These are phyloP conservation scores for Leccinum subgranulosum DNA, from an alignment of 768 basidiomycete genomes.

Conservation along the genomic window DNA sequence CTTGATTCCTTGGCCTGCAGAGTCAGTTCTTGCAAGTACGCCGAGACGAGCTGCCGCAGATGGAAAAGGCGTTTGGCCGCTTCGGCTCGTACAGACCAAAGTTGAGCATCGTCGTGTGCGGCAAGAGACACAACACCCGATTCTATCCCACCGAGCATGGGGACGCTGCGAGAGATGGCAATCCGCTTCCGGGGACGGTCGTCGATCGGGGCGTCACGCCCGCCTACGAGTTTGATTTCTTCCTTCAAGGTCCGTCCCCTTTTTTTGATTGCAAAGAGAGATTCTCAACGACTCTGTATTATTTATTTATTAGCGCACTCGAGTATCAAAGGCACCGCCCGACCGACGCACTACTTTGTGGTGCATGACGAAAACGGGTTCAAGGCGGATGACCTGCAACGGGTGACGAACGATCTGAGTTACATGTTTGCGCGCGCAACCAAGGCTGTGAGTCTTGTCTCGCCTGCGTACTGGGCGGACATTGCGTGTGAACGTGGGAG, in stretches of 20 bases:
- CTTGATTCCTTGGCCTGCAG: slow-evolving; percentile 16
- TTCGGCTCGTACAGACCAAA: slow-evolving; percentile 44
- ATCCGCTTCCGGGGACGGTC: slow-evolving; percentile 52
- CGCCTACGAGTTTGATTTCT: slow-evolving; percentile 54
- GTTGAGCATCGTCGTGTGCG: slow-evolving; percentile 52
- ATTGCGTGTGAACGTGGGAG: slow-evolving; percentile 52
- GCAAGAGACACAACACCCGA: slow-evolving; percentile 55
- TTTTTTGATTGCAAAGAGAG: neutral
- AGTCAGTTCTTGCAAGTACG: slow-evolving; percentile 49
- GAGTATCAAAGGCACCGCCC: slow-evolving; percentile 42
- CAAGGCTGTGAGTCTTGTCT: slow-evolving; percentile 39
- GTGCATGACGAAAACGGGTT: slow-evolving; percentile 53
- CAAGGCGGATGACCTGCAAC: slow-evolving; percentile 47
- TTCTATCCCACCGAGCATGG: slow-evolving; percentile 45
- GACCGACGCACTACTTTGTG: slow-evolving; percentile 55
- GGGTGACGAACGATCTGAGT: slow-evolving; percentile 47
- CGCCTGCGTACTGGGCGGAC: slow-evolving; percentile 41
- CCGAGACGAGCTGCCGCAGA: slow-evolving; percentile 38
- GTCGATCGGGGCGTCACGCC: slow-evolving; percentile 55
- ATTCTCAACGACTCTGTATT: neutral
- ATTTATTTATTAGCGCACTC: slow-evolving; percentile 34
- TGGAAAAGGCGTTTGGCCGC: slow-evolving; percentile 39
- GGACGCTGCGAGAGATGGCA: slow-evolving; percentile 42
- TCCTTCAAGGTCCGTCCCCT: slow-evolving; percentile 41
- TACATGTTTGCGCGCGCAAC: slow-evolving; percentile 62